Conservation (phyloP, 202 grass and related monocot genomes). For the Panicum virgatum region DNA sequence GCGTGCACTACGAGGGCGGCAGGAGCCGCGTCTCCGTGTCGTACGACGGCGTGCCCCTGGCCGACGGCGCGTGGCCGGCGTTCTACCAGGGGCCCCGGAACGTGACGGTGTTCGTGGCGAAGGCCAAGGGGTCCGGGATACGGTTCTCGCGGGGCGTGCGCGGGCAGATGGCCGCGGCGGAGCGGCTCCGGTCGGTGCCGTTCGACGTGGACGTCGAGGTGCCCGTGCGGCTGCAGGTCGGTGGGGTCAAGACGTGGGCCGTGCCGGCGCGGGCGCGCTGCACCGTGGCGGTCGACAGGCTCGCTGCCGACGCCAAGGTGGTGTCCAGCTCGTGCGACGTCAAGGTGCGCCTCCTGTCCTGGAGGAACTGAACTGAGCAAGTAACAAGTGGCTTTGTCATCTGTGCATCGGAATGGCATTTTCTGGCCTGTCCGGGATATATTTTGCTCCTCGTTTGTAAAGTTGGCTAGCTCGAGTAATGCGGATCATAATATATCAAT, state of each 20-base stretch:
- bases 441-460: background rate
- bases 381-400: background rate
- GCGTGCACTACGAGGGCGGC: constrained; percentile 56
- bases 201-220: constrained; percentile 61
- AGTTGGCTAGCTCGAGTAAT: constrained; percentile 26
- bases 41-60: constrained; percentile 59
- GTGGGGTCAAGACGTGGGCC: constrained; percentile 59
- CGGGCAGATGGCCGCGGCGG: constrained; percentile 47
- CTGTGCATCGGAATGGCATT: background rate
- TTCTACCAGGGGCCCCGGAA: constrained; percentile 68
- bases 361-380: constrained; percentile 35
- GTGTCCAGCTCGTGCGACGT: constrained; percentile 56
- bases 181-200: constrained; percentile 50
- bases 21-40: constrained; percentile 49
- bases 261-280: constrained; percentile 58
- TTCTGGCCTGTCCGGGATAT: background rate
- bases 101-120: constrained; percentile 55
- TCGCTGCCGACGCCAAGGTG: constrained; percentile 52
- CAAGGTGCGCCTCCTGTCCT: constrained; percentile 31
- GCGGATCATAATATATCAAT: background rate
- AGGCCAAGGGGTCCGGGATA: constrained; percentile 52
- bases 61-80: constrained; percentile 58
- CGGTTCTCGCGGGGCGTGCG: constrained; percentile 39
- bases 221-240: constrained; percentile 63
- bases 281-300: constrained; percentile 49